Conservation (phyloP, 768 basidiomycete genomes). For the Mycena olivaceomarginata region DNA sequence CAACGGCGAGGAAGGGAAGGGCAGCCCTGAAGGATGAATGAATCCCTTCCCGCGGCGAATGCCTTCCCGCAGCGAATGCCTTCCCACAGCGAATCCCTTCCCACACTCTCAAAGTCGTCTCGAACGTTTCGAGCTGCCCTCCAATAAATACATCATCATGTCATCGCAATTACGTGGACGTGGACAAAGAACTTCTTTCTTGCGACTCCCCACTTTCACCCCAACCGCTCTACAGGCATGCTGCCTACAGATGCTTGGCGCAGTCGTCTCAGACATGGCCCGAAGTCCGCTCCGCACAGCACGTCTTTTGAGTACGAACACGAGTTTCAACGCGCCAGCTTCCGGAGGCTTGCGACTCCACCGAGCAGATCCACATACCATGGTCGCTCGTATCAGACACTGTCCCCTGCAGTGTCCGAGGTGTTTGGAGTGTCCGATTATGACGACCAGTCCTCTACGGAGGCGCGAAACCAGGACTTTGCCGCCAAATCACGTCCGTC, state of each 20-base stretch:
- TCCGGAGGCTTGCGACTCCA: conserved; percentile 76
- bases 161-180: background rate
- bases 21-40: background rate
- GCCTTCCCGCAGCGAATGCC: no score
- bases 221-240: conserved; percentile 2
- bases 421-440: conserved; percentile 75
- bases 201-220: conserved; percentile 5
- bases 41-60: background rate
- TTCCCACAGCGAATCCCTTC: background rate
- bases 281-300: conserved; percentile 74
- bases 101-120: no score
- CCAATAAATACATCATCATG: background rate
- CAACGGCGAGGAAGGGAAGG: background rate
- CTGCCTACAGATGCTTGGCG: conserved; percentile 79
- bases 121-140: no score
- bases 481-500: background rate
- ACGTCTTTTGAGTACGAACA: conserved; percentile 89
- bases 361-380: conserved; percentile 60
- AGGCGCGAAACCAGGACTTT: background rate
- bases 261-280: conserved; percentile 69
- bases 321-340: conserved; percentile 69
- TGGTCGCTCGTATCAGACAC: conserved; percentile 57
- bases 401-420: conserved; percentile 65
- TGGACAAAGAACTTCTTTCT: background rate
- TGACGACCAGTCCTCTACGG: conserved; percentile 75